phyloP scores from a whole-genome alignment of 306 rosid species.

The Mimosa pudica region DNA sequence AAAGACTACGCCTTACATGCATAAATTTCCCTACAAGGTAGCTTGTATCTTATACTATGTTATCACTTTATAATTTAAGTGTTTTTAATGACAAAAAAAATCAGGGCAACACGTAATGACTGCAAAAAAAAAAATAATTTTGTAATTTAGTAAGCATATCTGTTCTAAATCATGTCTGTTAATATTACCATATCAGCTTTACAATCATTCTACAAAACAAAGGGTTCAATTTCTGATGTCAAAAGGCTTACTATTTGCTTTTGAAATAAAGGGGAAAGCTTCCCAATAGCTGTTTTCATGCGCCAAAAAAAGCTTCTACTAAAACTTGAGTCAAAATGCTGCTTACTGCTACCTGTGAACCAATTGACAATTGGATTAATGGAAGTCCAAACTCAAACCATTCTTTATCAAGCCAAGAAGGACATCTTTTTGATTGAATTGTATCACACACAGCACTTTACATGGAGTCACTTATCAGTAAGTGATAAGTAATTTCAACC shows the following conservation, averaged over 20 bases:
- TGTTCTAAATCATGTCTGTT: background rate
- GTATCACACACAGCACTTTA: conserved; percentile 94
- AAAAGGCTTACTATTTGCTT: conserved; percentile 65
- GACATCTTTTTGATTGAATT: conserved; percentile 76
- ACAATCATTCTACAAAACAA: conserved; percentile 10
- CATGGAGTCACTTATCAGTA: conserved; percentile 5
- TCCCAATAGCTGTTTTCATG: conserved; percentile 94
- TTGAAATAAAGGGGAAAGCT: conserved; percentile 98
- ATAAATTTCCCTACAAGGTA: background rate
- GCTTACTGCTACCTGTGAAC: conserved; percentile 77
- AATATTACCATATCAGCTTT: background rate
- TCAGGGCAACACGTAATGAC: background rate
- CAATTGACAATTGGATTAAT: conserved; percentile 50
- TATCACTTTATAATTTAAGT: too few species aligned
- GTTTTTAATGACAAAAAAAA: too few species aligned
- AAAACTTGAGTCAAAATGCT: conserved; percentile 88
- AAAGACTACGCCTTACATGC: conserved; percentile 77
- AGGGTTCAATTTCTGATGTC: conserved; percentile 12
- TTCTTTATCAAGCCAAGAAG: conserved; percentile 92
- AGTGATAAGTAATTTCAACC: too few species aligned
- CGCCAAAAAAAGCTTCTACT: conserved; percentile 96
- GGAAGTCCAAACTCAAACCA: conserved; percentile 92
- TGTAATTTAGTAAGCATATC: background rate
- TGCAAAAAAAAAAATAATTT: background rate
- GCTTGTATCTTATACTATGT: too few species aligned